Conservation (phyloP, 495 filamentous ascomycete species). For the Daldinia bambusicola region DNA sequence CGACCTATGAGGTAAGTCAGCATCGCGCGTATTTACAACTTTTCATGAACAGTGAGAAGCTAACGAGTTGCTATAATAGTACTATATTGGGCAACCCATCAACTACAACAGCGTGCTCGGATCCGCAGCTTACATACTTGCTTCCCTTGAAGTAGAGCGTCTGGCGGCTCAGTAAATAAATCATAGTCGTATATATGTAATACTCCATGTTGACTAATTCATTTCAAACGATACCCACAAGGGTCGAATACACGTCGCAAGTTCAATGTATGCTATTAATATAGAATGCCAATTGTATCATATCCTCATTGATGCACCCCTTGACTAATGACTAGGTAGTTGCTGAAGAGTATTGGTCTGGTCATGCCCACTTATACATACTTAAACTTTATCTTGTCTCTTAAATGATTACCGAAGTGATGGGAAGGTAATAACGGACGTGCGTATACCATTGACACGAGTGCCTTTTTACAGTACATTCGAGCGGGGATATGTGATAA, state of each 20-base stretch:
- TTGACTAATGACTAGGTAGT: background rate
- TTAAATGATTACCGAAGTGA: too few species aligned
- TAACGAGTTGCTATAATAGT: slow-evolving; percentile 44
- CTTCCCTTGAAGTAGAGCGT: slow-evolving; percentile 56
- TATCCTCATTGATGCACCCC: background rate
- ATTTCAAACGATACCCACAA: too few species aligned
- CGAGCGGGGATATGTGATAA: too few species aligned
- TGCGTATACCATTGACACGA: too few species aligned
- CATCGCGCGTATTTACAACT: background rate
- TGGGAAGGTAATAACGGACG: too few species aligned
- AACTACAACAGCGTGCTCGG: slow-evolving; percentile 58
- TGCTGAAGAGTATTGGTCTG: background rate
- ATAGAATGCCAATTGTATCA: background rate
- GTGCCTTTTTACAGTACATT: too few species aligned
- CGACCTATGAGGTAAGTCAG: slow-evolving; percentile 56
- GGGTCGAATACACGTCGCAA: background rate
- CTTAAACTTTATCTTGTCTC: background rate
- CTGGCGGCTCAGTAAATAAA: slow-evolving; percentile 11
- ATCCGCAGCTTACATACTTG: slow-evolving; percentile 55
- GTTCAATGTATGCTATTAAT: slow-evolving; percentile 2
- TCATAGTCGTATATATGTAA: background rate
- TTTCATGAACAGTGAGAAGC: slow-evolving; percentile 18
- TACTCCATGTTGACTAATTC: background rate
- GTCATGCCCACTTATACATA: background rate
- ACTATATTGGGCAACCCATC: slow-evolving; percentile 56